These are phyloP conservation scores for Wallacemonas sp. DNA, from an alignment of 208 protist species.

Conservation along the genomic window DNA sequence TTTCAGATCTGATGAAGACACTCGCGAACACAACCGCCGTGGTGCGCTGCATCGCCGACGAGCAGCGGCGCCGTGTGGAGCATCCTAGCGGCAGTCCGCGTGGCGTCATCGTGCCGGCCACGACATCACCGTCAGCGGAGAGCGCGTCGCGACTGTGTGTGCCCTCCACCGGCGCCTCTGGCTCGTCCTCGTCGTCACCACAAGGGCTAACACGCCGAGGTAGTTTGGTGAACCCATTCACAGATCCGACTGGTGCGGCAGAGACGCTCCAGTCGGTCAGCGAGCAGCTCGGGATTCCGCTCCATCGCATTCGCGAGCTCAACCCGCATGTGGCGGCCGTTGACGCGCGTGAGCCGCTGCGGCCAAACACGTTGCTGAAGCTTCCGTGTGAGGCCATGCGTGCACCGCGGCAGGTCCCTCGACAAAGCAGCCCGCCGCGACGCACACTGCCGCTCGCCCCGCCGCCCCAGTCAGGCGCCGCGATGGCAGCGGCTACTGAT, in stretches of 20 bases:
- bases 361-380: slow-evolving; percentile 60
- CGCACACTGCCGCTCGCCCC: slow-evolving; percentile 4
- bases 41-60: slow-evolving; percentile 24
- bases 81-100: background rate
- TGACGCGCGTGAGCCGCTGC: slow-evolving; percentile 26
- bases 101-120: too few species aligned
- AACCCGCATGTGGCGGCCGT: slow-evolving; percentile 52
- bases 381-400: slow-evolving; percentile 15
- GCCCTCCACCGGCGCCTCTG: too few species aligned
- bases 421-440: slow-evolving; percentile 12
- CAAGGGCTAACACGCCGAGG: too few species aligned
- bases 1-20: slow-evolving; percentile 35
- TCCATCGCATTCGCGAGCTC: slow-evolving; percentile 23
- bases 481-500: too few species aligned
- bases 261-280: slow-evolving; percentile 1
- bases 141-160: too few species aligned
- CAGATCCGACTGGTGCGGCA: background rate
- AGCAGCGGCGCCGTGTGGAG: slow-evolving; percentile 15
- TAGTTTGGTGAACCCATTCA: slow-evolving; percentile 3
- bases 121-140: too few species aligned
- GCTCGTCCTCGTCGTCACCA: too few species aligned
- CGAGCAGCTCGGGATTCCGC: background rate
- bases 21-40: slow-evolving; percentile 57
- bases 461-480: too few species aligned
- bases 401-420: background rate